Percentiles rank a stretch among this genome's conserved stretches.
These are phyloP conservation scores for Bathelium albidoporum DNA, from an alignment of 495 filamentous ascomycete genomes.

Conservation along the genomic window DNA sequence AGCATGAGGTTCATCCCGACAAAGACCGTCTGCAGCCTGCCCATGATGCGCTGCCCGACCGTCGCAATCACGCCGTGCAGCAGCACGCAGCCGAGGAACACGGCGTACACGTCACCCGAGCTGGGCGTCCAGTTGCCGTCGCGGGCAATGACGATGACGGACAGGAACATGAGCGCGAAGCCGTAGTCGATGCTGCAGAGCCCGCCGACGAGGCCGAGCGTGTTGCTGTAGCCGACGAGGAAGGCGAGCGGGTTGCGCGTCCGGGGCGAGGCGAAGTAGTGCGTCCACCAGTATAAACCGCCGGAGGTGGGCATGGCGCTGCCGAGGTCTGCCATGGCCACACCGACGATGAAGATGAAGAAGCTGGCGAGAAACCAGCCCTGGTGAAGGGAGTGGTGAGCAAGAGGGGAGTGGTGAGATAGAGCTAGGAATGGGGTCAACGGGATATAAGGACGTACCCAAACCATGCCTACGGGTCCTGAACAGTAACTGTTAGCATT, in stretches of 20 bases:
- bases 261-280: slow-evolving; percentile 51
- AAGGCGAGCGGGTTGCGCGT: slow-evolving; percentile 56
- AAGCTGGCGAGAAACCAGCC: slow-evolving; percentile 53
- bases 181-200: slow-evolving; percentile 37
- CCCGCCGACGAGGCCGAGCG: slow-evolving; percentile 54
- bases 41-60: slow-evolving; percentile 49
- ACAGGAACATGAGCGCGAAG: slow-evolving; percentile 32
- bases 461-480: slow-evolving; percentile 61
- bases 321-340: slow-evolving; percentile 61
- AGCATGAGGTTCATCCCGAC: slow-evolving; percentile 54
- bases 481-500: too few species aligned
- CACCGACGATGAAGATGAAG: slow-evolving; percentile 55
- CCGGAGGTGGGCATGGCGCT: slow-evolving; percentile 62
- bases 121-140: slow-evolving; percentile 55
- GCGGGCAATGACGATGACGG: slow-evolving; percentile 47
- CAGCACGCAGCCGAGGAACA: slow-evolving; percentile 49
- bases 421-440: neutral
- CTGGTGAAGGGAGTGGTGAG: slow-evolving; percentile 14
- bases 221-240: slow-evolving; percentile 64
- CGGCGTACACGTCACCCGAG: slow-evolving; percentile 50
- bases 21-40: slow-evolving; percentile 52
- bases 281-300: slow-evolving; percentile 61
- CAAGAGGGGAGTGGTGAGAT: neutral
- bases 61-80: slow-evolving; percentile 50
- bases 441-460: slow-evolving; percentile 31